These are phyloP conservation scores for Chaetothyriales sp. DNA, from an alignment of 2,329 filamentous ascomycete genomes.

Conservation along the genomic window DNA sequence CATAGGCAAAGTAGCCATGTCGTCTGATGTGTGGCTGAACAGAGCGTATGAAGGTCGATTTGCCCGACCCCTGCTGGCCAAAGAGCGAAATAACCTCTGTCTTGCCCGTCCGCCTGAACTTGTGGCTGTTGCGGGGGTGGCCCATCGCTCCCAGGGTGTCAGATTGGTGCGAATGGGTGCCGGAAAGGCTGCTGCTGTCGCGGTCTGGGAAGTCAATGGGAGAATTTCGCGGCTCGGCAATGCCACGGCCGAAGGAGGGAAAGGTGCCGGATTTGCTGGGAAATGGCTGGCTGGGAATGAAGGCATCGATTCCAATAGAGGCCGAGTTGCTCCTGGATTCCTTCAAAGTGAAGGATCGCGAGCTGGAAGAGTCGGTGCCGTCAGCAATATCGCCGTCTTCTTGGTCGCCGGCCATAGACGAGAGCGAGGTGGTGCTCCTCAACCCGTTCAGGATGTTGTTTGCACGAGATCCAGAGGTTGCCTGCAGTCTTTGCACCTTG, in stretches of 20 bases:
- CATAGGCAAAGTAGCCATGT: conserved; percentile 44
- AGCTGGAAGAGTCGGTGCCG: conserved; percentile 37
- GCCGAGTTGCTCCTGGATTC: conserved; percentile 26
- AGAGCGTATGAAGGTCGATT: conserved; percentile 44
- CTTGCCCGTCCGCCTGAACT: conserved; percentile 38
- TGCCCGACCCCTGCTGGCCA: conserved; percentile 44
- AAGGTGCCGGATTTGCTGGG: conserved; percentile 4
- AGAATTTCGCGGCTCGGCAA: conserved; percentile 6
- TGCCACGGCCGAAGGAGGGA: conserved; percentile 3
- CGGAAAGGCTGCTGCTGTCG: conserved; percentile 24
- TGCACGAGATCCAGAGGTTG: conserved; percentile 21
- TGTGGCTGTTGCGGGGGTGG: conserved; percentile 32
- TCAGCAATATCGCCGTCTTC: conserved; percentile 37
- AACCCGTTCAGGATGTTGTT: conserved; percentile 27
- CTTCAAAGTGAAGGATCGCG: conserved; percentile 30
- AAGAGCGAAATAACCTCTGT: conserved; percentile 45
- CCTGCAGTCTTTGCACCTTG: conserved; percentile 53
- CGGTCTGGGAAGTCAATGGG: conserved; percentile 21
- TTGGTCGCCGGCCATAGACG: conserved; percentile 37
- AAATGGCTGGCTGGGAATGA: conserved; percentile 3
- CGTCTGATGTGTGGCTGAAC: conserved; percentile 42
- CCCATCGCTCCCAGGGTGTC: conserved; percentile 22
- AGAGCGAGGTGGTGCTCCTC: conserved; percentile 37
- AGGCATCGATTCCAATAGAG: conserved; percentile 13
- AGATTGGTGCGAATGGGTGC: conserved; percentile 12